phyloP scores from a whole-genome alignment of 73 alveolate genomes.

The Durusdinium trenchii region DNA sequence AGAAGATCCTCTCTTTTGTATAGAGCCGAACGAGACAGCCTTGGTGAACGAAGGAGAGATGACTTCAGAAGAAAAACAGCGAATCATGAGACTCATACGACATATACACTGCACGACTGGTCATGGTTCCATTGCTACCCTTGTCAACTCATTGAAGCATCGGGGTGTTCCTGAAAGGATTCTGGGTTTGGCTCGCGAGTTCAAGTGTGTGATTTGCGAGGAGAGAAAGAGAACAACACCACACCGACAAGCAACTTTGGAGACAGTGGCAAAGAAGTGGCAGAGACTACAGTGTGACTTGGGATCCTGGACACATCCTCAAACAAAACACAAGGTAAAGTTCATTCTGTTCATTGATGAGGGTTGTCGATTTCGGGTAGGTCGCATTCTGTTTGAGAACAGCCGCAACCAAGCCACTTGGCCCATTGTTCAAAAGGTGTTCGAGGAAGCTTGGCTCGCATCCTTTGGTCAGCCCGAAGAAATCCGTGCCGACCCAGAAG shows the following conservation, averaged over 20 bases:
- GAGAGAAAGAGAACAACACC: neutral
- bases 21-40: neutral
- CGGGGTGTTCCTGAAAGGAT: neutral
- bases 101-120: neutral
- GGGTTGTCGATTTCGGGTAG: too few relatives aligned
- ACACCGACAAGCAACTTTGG: neutral
- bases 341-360: slow-evolving; percentile 22
- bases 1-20: too few relatives aligned
- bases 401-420: neutral
- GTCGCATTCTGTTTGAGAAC: neutral
- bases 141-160: too few relatives aligned
- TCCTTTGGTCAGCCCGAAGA: neutral
- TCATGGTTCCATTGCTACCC: slow-evolving; percentile 7
- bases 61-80: neutral
- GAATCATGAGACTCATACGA: neutral
- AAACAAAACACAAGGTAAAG: neutral
- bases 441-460: neutral
- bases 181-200: neutral
- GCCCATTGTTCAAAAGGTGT: neutral
- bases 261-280: neutral
- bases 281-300: neutral
- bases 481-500: neutral
- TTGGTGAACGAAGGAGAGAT: too few relatives aligned
- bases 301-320: slow-evolving; percentile 1
- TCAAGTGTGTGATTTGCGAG: too few relatives aligned